These are phyloP conservation scores for Sicyos edulis DNA, from an alignment of 306 rosid genomes.

Conservation along the genomic window DNA sequence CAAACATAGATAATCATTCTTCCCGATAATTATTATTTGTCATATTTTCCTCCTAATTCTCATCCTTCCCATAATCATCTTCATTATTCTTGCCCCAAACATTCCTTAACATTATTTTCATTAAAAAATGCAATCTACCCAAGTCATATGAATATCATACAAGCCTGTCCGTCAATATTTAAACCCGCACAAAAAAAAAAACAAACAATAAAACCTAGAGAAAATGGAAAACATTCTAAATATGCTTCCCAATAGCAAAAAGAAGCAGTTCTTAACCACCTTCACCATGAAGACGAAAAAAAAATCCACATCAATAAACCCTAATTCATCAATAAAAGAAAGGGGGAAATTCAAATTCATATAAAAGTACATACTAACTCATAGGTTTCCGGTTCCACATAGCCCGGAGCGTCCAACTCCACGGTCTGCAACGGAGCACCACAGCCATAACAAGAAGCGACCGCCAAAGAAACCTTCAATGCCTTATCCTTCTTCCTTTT, in stretches of 20 bases:
- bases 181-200: background rate
- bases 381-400: constrained; percentile 55
- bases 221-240: background rate
- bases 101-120: background rate
- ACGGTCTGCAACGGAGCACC: constrained; percentile 85
- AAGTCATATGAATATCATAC: constrained; percentile 10
- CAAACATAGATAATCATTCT: no score
- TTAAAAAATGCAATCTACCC: background rate
- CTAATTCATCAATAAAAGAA: no score
- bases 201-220: background rate
- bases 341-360: no score
- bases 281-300: background rate
- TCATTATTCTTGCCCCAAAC: no score
- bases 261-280: background rate
- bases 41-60: no score
- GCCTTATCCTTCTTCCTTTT: constrained; percentile 40
- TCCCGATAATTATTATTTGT: no score
- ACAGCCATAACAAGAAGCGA: constrained; percentile 70
- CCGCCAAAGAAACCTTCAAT: constrained; percentile 36
- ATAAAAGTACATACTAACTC: constrained; percentile 41
- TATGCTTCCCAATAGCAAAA: background rate
- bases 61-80: no score
- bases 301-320: background rate
- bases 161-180: background rate
- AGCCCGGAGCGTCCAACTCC: constrained; percentile 70